These are phyloP conservation scores for Bocquillonia castaneifolia DNA, from an alignment of 441 rosid genomes.

Conservation along the genomic window DNA sequence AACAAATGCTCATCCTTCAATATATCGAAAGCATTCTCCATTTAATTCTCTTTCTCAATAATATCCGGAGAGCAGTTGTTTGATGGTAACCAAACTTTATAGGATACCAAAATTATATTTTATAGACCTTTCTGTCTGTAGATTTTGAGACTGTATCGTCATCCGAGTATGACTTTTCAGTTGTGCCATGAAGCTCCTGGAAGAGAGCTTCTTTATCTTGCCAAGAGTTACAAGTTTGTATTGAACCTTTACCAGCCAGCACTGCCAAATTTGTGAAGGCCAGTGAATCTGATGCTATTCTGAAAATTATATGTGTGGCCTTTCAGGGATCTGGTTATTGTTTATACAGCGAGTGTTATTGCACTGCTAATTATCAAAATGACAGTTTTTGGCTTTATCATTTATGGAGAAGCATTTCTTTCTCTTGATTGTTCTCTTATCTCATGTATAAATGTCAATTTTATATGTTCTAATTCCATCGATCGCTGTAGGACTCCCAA, in stretches of 20 bases:
- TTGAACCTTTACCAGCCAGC: background rate
- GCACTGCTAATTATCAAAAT: background rate
- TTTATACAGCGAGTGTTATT: background rate
- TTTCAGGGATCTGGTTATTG: background rate
- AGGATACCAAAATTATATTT: background rate
- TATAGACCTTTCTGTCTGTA: background rate
- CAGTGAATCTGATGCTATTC: background rate
- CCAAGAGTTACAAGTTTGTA: background rate
- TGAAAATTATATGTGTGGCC: background rate
- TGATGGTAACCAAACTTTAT: background rate
- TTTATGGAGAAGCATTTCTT: background rate
- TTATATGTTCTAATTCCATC: constrained; percentile 14
- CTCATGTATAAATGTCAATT: constrained; percentile 1
- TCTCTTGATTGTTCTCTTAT: background rate
- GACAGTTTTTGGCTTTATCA: background rate
- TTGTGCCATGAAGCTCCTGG: background rate
- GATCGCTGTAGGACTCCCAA: constrained; percentile 64
- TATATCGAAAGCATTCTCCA: background rate
- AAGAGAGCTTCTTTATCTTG: background rate
- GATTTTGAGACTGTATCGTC: background rate
- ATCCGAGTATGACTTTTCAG: background rate
- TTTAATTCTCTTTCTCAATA: background rate
- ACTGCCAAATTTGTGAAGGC: background rate
- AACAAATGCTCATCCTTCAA: background rate
- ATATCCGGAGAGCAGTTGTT: too few relatives aligned